Conservation (phyloP, 257 asterid species). For the Misopates orontium region DNA sequence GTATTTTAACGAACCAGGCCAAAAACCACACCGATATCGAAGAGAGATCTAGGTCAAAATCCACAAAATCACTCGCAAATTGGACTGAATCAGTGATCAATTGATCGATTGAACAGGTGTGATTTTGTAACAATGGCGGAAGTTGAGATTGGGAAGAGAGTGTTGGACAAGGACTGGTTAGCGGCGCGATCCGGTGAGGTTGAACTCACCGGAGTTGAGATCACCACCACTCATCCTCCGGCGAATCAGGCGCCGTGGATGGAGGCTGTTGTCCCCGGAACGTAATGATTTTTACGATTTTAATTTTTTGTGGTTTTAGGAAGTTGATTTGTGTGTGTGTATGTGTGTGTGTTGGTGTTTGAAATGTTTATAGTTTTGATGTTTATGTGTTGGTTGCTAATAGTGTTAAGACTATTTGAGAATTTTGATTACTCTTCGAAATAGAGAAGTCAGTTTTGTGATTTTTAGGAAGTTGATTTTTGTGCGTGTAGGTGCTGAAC, state of each 20-base stretch:
- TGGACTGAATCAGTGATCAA: background rate
- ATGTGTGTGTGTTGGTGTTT: background rate
- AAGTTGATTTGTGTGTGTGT: too few species aligned
- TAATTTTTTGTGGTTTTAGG: background rate
- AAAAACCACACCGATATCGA: background rate
- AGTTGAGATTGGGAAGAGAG: slow-evolving; percentile 56
- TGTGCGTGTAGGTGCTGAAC: too few species aligned
- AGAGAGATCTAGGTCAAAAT: slow-evolving; percentile 2
- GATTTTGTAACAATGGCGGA: slow-evolving; percentile 37
- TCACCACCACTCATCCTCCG: slow-evolving; percentile 83
- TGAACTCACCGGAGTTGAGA: slow-evolving; percentile 67
- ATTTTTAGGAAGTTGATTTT: too few species aligned
- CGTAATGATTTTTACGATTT: slow-evolving; percentile 42
- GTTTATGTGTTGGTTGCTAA: too few species aligned
- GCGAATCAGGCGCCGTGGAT: slow-evolving; percentile 71
- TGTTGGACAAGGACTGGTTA: slow-evolving; percentile 75
- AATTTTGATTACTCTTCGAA: too few species aligned
- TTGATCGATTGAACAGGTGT: background rate
- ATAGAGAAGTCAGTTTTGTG: too few species aligned
- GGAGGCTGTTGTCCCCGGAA: slow-evolving; percentile 94
- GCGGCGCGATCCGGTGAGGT: slow-evolving; percentile 93
- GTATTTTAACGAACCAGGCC: background rate
- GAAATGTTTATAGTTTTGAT: background rate
- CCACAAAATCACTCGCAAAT: background rate
- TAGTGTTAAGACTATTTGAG: too few species aligned